These are phyloP conservation scores for Neolentinus lepideus DNA, from an alignment of 1,284 basidiomycete genomes.

Conservation along the genomic window DNA sequence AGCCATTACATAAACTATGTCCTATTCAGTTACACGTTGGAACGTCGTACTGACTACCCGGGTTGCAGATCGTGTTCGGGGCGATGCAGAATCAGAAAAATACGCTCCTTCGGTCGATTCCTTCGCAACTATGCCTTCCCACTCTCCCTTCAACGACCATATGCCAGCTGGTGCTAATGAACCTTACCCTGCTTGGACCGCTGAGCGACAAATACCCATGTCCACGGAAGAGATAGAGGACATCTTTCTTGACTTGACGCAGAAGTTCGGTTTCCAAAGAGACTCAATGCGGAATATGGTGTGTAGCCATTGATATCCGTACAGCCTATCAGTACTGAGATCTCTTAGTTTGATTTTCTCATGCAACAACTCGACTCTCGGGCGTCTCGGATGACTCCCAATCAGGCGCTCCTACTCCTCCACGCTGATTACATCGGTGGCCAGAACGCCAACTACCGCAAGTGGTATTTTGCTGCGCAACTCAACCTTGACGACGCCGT, in stretches of 20 bases:
- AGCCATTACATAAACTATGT: background rate
- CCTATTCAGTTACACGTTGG: background rate
- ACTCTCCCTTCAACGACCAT: constrained; percentile 50
- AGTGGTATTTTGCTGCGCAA: constrained; percentile 99
- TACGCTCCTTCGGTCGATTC: constrained; percentile 30
- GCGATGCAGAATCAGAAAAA: constrained; percentile 27
- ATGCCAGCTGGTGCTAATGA: constrained; percentile 49
- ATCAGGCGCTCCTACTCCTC: constrained; percentile 91
- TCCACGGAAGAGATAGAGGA: constrained; percentile 99
- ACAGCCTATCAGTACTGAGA: background rate
- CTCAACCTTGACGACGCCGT: constrained; percentile 99
- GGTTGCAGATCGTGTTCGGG: background rate
- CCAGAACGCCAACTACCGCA: constrained; percentile 93
- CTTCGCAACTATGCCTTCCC: constrained; percentile 25
- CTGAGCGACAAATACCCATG: constrained; percentile 91
- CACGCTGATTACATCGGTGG: constrained; percentile 99
- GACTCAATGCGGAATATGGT: constrained; percentile 92
- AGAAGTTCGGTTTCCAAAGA: constrained; percentile 98
- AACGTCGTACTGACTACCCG: background rate
- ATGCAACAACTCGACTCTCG: constrained; percentile 98
- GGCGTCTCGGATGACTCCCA: constrained; percentile 97
- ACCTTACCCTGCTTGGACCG: constrained; percentile 93
- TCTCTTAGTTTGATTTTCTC: constrained; percentile 83
- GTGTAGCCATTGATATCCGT: constrained; percentile 17
- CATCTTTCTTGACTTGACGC: constrained; percentile 95